Conservation (phyloP, 148 eudicot species). For the Silene uniflora region DNA sequence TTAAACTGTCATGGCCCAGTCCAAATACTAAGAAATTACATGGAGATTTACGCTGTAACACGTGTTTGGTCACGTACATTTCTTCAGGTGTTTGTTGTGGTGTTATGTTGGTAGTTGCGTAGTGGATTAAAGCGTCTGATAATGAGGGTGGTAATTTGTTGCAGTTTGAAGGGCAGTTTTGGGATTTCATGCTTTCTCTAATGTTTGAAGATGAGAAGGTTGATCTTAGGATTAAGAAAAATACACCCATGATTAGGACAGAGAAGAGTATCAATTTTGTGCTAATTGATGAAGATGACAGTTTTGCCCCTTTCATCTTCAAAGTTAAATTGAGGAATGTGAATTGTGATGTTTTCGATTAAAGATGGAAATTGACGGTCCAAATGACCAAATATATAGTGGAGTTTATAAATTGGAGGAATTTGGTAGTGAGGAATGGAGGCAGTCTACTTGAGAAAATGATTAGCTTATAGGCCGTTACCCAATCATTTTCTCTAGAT, state of each 20-base stretch:
- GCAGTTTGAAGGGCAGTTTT: conserved; percentile 39
- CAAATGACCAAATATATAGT: no score
- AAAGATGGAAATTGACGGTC: no score
- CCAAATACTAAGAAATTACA: conserved; percentile 83
- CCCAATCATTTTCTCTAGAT: no score
- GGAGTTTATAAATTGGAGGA: no score
- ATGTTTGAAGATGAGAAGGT: not conserved
- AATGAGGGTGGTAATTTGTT: conserved; percentile 57
- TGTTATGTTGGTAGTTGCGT: conserved; percentile 72
- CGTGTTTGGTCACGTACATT: conserved; percentile 56
- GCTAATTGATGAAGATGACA: not conserved
- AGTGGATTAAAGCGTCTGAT: conserved; percentile 55
- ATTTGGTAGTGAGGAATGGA: no score
- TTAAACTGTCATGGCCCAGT: conserved; percentile 70
- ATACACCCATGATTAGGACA: not conserved
- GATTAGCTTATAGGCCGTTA: no score
- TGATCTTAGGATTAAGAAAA: conserved; percentile 18
- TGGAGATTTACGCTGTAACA: conserved; percentile 60
- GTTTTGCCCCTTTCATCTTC: conserved; percentile 17
- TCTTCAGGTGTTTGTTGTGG: conserved; percentile 75
- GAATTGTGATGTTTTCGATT: not conserved
- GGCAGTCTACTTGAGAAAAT: no score
- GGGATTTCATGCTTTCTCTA: not conserved
- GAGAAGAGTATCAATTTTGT: conserved; percentile 6
- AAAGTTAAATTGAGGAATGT: not conserved